Base-by-base conservation (phyloP, 305 asterid species). In the Fraxinus albicans region DNA sequence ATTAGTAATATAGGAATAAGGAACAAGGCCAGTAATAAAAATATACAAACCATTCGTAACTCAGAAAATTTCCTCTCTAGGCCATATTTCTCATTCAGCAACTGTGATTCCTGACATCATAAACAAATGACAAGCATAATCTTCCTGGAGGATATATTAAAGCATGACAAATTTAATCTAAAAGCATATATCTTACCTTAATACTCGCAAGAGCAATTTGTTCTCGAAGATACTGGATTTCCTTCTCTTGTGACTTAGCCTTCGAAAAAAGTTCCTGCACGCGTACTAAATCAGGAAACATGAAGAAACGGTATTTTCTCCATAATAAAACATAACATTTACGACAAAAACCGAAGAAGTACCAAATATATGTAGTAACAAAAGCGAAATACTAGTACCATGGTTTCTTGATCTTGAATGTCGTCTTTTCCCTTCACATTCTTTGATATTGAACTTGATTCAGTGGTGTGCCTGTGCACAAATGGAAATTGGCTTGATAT, bases 131-230 rank as follows among this genome's bases (percentile, higher is more conserved):
- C 83, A 70, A 63, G 63, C 81, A 84, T 74, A 55, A 86, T 79
- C 74, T 72, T 73, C 38, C 21, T 76, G 79, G 79, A 86, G 53
- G 69, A 70, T 53, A 67, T 40, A 76, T 6, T 50, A 53, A 73
- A 83, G 25, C 34, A 67, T 31, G 17, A 21, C 15, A 83, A 55
- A 65, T n/a, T 15, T 38, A 70, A 73, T 55, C 80, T 27, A 80
- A 83, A 79, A 53, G 78, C 79, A 74, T 70, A 55, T 63, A 80
- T 74, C 90, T 85, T 91, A 96, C 99, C 90, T 84, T 90, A 81
- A 94, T 87, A 88, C 98, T 95, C 50, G 99, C 97, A 84, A 84
- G 88, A 85, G 96, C 95, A 90, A 95, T 92, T 85, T 92, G 95
- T 83, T 93, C 97, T 77, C 91, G 91, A 81, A 94, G 98, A 87